These are phyloP conservation scores for Castanopsis chinensis DNA, from an alignment of 306 rosid genomes.

Conservation along the genomic window DNA sequence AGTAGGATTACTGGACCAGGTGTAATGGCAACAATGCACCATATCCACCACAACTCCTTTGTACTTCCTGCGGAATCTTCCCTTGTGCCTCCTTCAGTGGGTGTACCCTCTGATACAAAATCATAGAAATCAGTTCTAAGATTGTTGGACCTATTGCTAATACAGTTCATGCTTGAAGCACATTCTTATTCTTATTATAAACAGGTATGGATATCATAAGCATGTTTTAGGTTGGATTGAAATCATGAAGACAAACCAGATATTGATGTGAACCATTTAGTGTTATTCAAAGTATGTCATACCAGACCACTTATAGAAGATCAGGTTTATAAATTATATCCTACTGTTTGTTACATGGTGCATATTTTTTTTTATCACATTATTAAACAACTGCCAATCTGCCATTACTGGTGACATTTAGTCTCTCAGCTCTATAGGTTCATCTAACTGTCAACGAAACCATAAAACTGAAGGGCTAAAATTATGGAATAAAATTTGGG, in stretches of 20 bases:
- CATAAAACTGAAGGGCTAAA: too few relatives aligned
- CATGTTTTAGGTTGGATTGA: too few relatives aligned
- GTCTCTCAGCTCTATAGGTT: not conserved
- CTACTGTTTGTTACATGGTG: not conserved
- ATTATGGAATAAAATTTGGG: too few relatives aligned
- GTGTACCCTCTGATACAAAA: slow-evolving; percentile 6
- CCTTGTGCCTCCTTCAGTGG: not conserved
- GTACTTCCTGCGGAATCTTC: not conserved
- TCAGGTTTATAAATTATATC: not conserved
- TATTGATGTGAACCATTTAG: not conserved
- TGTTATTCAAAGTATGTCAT: not conserved
- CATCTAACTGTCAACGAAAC: not conserved
- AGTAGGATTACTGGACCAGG: slow-evolving; percentile 10
- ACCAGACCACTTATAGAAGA: not conserved
- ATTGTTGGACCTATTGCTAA: not conserved
- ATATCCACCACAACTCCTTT: slow-evolving; percentile 22
- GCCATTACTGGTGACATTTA: not conserved
- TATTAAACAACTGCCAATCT: not conserved
- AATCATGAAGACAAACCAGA: not conserved
- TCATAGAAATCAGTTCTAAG: not conserved
- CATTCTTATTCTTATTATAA: not conserved
- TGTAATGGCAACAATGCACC: slow-evolving; percentile 8
- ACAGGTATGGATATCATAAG: not conserved
- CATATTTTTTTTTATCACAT: not conserved
- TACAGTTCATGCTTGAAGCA: not conserved